These are phyloP conservation scores for Arabidopsis hybrid DNA, from an alignment of 441 rosid species.

Conservation along the genomic window DNA sequence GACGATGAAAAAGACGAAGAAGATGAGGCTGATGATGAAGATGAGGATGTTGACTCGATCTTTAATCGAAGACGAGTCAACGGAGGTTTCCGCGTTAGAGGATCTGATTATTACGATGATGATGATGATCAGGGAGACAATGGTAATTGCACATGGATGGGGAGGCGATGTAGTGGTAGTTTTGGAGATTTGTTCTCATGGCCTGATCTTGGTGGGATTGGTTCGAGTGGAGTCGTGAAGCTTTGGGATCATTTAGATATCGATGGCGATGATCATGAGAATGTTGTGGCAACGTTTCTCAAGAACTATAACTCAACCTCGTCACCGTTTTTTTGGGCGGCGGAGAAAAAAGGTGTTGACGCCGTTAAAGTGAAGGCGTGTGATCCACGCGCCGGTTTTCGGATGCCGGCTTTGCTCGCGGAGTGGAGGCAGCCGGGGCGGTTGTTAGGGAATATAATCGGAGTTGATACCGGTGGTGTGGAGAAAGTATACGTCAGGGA, in stretches of 20 bases:
- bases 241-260: slow-evolving; percentile 78
- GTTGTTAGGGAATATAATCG: slow-evolving; percentile 49
- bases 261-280: slow-evolving; percentile 14
- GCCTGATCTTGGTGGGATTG: slow-evolving; percentile 61
- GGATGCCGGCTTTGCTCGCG: slow-evolving; percentile 63
- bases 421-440: slow-evolving; percentile 66
- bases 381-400: slow-evolving; percentile 66
- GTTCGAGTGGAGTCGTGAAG: slow-evolving; percentile 76
- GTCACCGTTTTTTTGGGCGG: slow-evolving; percentile 50
- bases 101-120: slow-evolving; percentile 40
- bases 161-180: slow-evolving; percentile 46
- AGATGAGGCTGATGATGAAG: slow-evolving; percentile 42
- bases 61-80: slow-evolving; percentile 32
- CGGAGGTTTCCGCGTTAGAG: slow-evolving; percentile 55
- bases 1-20: slow-evolving; percentile 45
- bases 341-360: slow-evolving; percentile 43
- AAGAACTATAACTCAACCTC: slow-evolving; percentile 43
- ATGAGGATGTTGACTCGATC: slow-evolving; percentile 43
- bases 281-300: slow-evolving; percentile 37
- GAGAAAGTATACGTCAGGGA: slow-evolving; percentile 58
- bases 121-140: slow-evolving; percentile 34
- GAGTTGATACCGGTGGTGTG: slow-evolving; percentile 48
- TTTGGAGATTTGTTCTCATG: slow-evolving; percentile 70
- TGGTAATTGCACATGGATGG: slow-evolving; percentile 40
- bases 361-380: slow-evolving; percentile 55